phyloP scores from a whole-genome alignment of 2,329 filamentous ascomycete genomes.

The Emergomyces orientalis region DNA sequence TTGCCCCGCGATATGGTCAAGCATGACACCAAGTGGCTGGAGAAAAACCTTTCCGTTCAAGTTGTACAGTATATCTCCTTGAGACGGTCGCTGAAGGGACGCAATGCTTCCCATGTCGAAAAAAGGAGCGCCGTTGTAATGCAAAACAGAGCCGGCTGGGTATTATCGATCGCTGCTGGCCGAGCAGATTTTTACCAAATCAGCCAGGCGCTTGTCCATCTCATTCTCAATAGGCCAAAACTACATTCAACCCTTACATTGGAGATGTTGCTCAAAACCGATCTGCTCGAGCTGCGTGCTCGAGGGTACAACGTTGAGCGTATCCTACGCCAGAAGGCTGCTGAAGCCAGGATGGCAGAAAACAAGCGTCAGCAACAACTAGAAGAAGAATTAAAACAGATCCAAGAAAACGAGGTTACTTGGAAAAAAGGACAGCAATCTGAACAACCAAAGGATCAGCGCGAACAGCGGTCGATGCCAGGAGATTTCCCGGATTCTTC shows the following conservation, averaged over 20 bases:
- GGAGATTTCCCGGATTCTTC: conserved; percentile 63
- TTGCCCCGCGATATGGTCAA: conserved; percentile 69
- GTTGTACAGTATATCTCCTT: conserved; percentile 71
- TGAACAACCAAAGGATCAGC: conserved; percentile 18
- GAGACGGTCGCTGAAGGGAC: conserved; percentile 63
- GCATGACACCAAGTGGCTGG: conserved; percentile 83
- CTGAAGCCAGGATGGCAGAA: conserved; percentile 79
- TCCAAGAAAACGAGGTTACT: conserved; percentile 50
- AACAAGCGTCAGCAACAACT: conserved; percentile 63
- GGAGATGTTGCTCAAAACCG: conserved; percentile 80
- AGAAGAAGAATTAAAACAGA: conserved; percentile 60
- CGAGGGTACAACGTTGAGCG: conserved; percentile 96
- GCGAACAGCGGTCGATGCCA: conserved; percentile 50
- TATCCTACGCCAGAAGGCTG: conserved; percentile 78
- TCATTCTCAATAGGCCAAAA: conserved; percentile 72
- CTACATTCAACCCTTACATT: conserved; percentile 85
- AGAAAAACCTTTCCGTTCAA: conserved; percentile 70
- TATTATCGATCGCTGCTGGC: conserved; percentile 65
- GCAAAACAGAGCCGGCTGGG: conserved; percentile 47
- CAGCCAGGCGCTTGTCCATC: conserved; percentile 71
- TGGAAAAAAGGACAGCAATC: conserved; percentile 35
- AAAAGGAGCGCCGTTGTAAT: conserved; percentile 66
- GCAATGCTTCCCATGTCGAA: conserved; percentile 60
- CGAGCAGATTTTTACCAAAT: conserved; percentile 84
- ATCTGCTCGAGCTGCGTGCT: conserved; percentile 68